Evolutionary conservation across 2,329 filamentous ascomycete species (phyloP).

Genomic region (Fusarium sp.): DNA sequence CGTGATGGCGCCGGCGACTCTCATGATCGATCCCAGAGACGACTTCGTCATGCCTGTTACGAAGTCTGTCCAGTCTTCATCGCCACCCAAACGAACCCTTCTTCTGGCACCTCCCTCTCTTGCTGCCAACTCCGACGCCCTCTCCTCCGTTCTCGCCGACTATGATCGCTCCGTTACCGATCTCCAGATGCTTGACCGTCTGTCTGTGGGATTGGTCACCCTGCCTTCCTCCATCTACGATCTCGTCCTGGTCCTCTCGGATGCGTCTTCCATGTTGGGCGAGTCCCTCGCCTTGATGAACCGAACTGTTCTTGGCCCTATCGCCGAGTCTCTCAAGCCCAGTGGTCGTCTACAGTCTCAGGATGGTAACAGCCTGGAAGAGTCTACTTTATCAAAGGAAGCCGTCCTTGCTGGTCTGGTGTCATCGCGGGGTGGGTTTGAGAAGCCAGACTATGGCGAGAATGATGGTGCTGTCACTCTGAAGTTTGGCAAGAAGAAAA

Average conservation of each 20-base stretch:
- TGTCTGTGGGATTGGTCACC: constrained; percentile 83
- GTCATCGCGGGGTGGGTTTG: constrained; percentile 72
- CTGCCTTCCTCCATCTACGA: constrained; percentile 86
- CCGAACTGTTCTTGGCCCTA: constrained; percentile 74
- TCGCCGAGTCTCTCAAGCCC: constrained; percentile 78
- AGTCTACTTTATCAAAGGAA: constrained; percentile 68
- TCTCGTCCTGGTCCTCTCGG: constrained; percentile 84
- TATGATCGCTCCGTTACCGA: constrained; percentile 85
- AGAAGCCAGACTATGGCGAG: constrained; percentile 76
- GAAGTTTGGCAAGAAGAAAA: constrained; percentile 58
- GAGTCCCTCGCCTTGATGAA: constrained; percentile 75
- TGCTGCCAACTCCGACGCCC: constrained; percentile 83
- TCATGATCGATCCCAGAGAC: constrained; percentile 68
- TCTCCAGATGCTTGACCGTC: constrained; percentile 96
- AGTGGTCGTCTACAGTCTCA: constrained; percentile 78
- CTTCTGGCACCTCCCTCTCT: constrained; percentile 92
- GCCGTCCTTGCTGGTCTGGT: constrained; percentile 86
- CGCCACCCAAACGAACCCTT: constrained; percentile 71
- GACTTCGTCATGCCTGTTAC: constrained; percentile 60
- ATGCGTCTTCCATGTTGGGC: constrained; percentile 75
- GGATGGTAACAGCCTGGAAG: constrained; percentile 71
- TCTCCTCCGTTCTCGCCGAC: constrained; percentile 77
- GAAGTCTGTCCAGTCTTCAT: constrained; percentile 41
- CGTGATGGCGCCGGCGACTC: constrained; percentile 65
- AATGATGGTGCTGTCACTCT: constrained; percentile 69